Conservation (phyloP, 139 green algal species). For the Edaphochlamys debaryana region DNA sequence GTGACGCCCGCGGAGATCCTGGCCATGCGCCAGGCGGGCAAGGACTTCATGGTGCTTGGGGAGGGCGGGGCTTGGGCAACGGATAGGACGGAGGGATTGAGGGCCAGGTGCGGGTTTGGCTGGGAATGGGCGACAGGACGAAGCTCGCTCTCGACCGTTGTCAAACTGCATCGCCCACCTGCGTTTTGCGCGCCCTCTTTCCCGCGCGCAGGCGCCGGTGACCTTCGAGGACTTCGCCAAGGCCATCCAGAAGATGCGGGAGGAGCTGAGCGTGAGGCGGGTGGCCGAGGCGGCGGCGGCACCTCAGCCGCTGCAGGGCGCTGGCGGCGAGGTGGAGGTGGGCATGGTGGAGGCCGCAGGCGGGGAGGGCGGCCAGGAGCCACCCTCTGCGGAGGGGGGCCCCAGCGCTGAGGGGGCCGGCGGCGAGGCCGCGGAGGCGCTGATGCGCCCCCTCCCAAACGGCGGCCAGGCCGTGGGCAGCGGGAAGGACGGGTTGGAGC, state of each 20-base stretch:
- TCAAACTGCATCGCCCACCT: no score
- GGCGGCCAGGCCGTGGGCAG: no score
- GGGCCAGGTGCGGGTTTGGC: background rate
- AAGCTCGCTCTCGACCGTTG: no score
- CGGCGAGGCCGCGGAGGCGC: background rate
- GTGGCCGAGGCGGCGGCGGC: no score
- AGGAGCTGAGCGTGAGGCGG: no score
- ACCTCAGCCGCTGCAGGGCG: no score
- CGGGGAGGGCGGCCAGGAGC: slow-evolving; percentile 12
- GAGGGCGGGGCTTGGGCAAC: no score
- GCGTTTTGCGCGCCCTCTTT: no score
- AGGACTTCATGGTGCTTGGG: slow-evolving; percentile 51
- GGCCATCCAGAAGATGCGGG: slow-evolving; percentile 86
- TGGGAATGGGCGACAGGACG: background rate
- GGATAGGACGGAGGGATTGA: background rate
- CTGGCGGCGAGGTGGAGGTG: slow-evolving; percentile 11
- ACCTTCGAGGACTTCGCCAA: slow-evolving; percentile 69
- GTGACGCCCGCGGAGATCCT: no score
- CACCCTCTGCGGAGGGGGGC: slow-evolving; percentile 29
- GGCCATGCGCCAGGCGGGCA: slow-evolving; percentile 60
- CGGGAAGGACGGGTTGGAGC: slow-evolving; percentile 2
- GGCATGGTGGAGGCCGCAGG: slow-evolving; percentile 18
- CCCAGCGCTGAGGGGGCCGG: background rate
- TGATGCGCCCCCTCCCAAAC: no score
- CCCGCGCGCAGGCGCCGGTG: slow-evolving; percentile 55